phyloP scores from a whole-genome alignment of 208 protist species.

The Wallacemonas sp. region DNA sequence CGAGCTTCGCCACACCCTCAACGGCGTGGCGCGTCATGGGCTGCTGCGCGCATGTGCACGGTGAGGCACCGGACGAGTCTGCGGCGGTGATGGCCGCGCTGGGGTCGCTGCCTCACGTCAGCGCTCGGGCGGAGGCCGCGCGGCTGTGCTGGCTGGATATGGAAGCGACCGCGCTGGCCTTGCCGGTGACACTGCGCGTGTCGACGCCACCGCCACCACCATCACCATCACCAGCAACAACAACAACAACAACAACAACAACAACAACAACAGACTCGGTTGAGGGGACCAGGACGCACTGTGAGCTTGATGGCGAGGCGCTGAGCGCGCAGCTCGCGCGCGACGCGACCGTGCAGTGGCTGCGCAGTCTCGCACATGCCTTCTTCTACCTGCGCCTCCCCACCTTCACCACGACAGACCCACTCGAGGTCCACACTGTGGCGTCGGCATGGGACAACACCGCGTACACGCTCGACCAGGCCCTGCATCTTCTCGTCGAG shows the following conservation, averaged over 20 bases:
- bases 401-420: neutral
- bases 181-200: neutral
- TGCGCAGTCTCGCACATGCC: neutral
- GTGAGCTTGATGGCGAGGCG: neutral
- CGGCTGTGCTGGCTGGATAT: neutral
- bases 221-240: neutral
- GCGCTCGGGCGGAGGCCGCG: too few species aligned
- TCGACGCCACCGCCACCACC: neutral
- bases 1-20: neutral
- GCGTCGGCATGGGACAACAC: neutral
- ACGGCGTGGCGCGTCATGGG: neutral
- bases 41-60: neutral
- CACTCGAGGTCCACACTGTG: neutral
- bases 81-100: too few species aligned
- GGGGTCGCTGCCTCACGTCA: too few species aligned
- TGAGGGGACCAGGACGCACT: neutral
- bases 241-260: neutral
- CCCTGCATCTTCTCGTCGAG: neutral
- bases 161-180: neutral
- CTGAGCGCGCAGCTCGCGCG: slow-evolving; percentile 1
- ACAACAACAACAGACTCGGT: neutral
- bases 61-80: too few species aligned
- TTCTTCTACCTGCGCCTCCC: neutral
- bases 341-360: slow-evolving; percentile 5
- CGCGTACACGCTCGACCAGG: neutral